Evolutionary conservation across 306 rosid species (phyloP).

Genomic region (Fragaria nilgerrensis): DNA sequence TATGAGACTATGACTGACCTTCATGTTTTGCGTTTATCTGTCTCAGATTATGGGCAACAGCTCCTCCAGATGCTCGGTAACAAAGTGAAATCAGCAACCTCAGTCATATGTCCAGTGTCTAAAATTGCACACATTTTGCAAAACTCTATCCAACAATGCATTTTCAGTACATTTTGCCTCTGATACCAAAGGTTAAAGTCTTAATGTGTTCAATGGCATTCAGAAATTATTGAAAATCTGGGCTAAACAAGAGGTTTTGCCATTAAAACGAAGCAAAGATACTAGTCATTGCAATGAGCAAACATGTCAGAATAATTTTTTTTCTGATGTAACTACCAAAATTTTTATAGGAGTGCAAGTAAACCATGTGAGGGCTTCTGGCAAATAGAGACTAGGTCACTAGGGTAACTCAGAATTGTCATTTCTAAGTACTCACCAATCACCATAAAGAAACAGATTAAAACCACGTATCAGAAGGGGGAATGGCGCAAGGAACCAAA

Average conservation of each 20-base stretch:
- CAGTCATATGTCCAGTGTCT: not conserved
- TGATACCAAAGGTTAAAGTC: not conserved
- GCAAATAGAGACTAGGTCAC: not conserved
- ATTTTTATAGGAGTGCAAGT: not conserved
- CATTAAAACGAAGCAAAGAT: not conserved
- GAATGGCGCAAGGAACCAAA: not conserved
- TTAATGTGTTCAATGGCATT: not conserved
- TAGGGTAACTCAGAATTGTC: slow-evolving; percentile 20
- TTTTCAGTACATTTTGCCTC: not conserved
- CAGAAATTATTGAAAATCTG: not conserved
- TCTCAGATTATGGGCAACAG: slow-evolving; percentile 30
- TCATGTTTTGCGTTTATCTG: not conserved
- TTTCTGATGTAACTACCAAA: not conserved
- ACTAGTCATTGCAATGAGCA: slow-evolving; percentile 5
- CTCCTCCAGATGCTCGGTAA: slow-evolving; percentile 16
- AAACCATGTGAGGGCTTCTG: slow-evolving; percentile 17
- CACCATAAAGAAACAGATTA: not conserved
- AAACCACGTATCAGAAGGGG: not conserved
- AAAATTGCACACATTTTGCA: not conserved
- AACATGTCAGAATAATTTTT: not conserved
- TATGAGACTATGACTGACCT: not conserved
- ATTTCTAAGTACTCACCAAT: not conserved
- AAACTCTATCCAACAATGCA: not conserved
- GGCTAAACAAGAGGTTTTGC: not conserved
- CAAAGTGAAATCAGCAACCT: slow-evolving; percentile 1